Base-by-base conservation (phyloP, 1,284 basidiomycete genomes). In the Malassezia japonica region DNA sequence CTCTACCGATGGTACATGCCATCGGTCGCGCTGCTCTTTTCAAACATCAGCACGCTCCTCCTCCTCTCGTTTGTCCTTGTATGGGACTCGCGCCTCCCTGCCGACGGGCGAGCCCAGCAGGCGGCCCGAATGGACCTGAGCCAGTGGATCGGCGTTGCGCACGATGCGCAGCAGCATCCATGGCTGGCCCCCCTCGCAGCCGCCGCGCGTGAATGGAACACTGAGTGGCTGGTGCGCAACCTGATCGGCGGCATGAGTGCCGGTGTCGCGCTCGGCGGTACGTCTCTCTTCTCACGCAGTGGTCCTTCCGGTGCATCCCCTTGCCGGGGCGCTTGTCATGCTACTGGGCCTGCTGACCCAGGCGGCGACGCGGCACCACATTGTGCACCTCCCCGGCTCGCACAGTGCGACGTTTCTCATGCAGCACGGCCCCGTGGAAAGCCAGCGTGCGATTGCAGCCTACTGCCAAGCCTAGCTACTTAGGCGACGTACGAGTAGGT, bases 401-500 rank as follows among this genome's bases (percentile, higher is more conserved):
- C n/a, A 36, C 18, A 42, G 29, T 20, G 48, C 25, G 10, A 45
- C 18, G 6, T 16, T 24, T 35, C 16, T 45, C 9, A 28, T 34
- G n/a, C 28, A 21, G 33, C 29, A 35, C 18, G 31, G 29, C 31
- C 18, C 42, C 6, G n/a, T 16, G 12, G 25, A 9, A 20, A 15
- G 20, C 8, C 23, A 24, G 28, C 12, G 4, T 13, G 8, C 15
- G 12, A 38, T 29, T 8, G 47, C 27, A 6, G 34, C 32, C 7
- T 40, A 41, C 21, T 28, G 28, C 27, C 10, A 21, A 16, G 27
- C 31, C 16, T 45, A 35, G 33, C 25, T n/a, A n/a, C 29, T 28
- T 41, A 67, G 4, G 65, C 65, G 5, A 67, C 43, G 35, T 67
- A 67, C n/a, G 50, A 43, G 46, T 67, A 44, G 6, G 16, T 32